Evolutionary conservation across 768 basidiomycete species (phyloP).

Genomic region (Trametes punicea): DNA sequence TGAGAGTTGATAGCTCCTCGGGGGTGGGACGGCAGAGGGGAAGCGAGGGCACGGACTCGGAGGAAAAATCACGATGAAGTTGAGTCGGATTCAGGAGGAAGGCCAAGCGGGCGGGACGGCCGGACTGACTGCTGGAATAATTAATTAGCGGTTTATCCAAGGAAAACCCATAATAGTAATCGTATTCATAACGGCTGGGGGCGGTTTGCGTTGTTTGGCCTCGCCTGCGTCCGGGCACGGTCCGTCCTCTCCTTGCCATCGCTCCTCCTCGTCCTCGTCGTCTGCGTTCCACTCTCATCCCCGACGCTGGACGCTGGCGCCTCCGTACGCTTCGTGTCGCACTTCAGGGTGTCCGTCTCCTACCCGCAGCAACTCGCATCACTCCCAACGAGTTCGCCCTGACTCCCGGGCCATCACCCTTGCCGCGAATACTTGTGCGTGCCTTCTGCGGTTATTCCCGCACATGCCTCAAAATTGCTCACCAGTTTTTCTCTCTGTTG

Average conservation of each 20-base stretch:
- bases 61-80: background rate
- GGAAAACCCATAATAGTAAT: too few relatives aligned
- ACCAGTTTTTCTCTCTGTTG: background rate
- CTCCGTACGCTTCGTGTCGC: background rate
- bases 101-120: conserved; percentile 1
- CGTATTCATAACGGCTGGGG: too few relatives aligned
- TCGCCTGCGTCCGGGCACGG: conserved; percentile 21
- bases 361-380: background rate
- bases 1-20: background rate
- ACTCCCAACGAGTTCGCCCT: conserved; percentile 3
- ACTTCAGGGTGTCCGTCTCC: background rate
- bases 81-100: background rate
- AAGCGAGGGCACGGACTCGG: background rate
- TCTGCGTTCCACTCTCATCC: conserved; percentile 3
- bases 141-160: conserved; percentile 15
- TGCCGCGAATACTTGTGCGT: conserved; percentile 15
- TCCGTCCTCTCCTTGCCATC: conserved; percentile 21
- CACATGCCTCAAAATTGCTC: conserved; percentile 2
- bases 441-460: conserved; percentile 4
- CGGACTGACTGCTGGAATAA: conserved; percentile 14
- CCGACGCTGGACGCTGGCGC: conserved; percentile 3
- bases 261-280: conserved; percentile 16
- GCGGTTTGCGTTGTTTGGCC: conserved; percentile 21
- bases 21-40: background rate
- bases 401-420: conserved; percentile 16